These are phyloP conservation scores for Solanum tarapatanum DNA, from an alignment of 257 asterid genomes.

Conservation along the genomic window DNA sequence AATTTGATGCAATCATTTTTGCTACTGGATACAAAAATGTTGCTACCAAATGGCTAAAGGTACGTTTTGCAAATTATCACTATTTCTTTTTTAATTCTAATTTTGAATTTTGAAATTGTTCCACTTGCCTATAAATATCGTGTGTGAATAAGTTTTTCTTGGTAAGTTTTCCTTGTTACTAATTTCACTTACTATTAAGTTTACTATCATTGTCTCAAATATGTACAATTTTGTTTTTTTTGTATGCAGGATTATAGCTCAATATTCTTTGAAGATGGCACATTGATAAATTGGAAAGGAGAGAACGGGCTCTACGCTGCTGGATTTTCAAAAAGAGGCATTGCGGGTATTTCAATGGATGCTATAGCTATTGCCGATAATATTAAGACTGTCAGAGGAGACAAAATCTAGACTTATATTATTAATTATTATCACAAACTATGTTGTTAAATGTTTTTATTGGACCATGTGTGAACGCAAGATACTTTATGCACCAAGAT, in stretches of 20 bases:
- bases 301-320: neutral
- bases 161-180: neutral
- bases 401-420: neutral
- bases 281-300: neutral
- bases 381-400: neutral
- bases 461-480: neutral
- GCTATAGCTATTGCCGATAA: neutral
- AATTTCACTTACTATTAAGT: neutral
- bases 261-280: neutral
- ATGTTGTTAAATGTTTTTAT: neutral
- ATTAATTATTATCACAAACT: neutral
- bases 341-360: constrained; percentile 1
- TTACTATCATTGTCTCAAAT: neutral
- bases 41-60: constrained; percentile 41
- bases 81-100: neutral
- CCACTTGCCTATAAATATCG: neutral
- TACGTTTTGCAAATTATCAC: neutral
- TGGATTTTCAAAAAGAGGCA: neutral
- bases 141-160: neutral
- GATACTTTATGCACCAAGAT: neutral
- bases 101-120: neutral
- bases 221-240: too few relatives aligned
- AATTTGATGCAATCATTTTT: constrained; percentile 34
- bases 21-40: constrained; percentile 52
- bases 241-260: neutral